Conservation (phyloP, 179 eudicot species). For the Sideroxylon spinosum region DNA sequence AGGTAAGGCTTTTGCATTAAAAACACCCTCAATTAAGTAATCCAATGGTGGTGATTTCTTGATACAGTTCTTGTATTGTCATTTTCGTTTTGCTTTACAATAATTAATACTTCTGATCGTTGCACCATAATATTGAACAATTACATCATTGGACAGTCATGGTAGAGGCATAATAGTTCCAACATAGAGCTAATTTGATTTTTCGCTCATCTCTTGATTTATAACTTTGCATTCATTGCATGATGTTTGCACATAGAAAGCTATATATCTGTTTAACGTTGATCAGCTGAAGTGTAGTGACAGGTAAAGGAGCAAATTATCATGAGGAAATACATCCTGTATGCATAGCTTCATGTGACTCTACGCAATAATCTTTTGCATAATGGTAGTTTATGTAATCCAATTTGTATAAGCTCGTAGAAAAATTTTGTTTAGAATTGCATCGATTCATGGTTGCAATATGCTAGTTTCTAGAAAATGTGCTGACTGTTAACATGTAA, state of each 20-base stretch:
- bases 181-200: not conserved
- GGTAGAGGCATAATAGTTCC: not conserved
- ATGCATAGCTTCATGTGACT: not conserved
- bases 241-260: not conserved
- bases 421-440: not conserved
- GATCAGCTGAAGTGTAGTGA: not conserved
- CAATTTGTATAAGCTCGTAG: not conserved
- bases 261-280: not conserved
- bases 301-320: not conserved
- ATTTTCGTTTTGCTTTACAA: not conserved
- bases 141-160: not conserved
- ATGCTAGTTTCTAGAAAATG: not conserved
- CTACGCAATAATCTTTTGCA: conserved; percentile 5
- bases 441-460: not conserved
- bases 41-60: not conserved
- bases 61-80: not conserved
- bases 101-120: not conserved
- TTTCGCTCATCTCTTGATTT: not conserved
- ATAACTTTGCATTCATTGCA: not conserved
- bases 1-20: not conserved
- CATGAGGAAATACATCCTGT: not conserved
- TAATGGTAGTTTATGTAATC: not conserved
- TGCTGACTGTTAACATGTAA: too few species aligned
- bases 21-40: not conserved
- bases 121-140: not conserved